A percentile compares a stretch with the other conserved stretches of the same genome.
Evolutionary conservation across 208 protist species (phyloP).

Genomic region (Leishmania lainsoni): DNA sequence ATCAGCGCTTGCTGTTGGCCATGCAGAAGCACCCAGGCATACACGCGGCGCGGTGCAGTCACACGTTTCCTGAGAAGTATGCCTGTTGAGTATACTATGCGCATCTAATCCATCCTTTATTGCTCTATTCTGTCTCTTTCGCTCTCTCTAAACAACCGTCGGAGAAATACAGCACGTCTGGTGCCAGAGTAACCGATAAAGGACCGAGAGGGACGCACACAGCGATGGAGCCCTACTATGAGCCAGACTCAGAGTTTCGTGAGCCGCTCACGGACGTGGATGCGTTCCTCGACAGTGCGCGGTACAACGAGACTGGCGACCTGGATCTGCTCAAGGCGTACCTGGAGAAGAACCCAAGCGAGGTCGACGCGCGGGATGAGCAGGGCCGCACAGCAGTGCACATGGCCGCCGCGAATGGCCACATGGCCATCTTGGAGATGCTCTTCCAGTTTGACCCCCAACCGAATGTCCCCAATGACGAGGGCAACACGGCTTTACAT

Average conservation of each 20-base stretch:
- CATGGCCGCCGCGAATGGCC: conserved; percentile 88
- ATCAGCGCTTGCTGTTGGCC: not conserved
- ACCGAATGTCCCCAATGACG: conserved; percentile 71
- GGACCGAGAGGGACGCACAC: not conserved
- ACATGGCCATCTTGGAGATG: conserved; percentile 72
- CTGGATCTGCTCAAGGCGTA: conserved; percentile 46
- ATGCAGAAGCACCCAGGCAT: not conserved
- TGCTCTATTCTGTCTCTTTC: not conserved
- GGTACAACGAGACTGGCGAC: conserved; percentile 85
- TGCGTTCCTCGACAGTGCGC: conserved; percentile 83
- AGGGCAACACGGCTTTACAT: conserved; percentile 89
- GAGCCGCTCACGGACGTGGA: conserved; percentile 64
- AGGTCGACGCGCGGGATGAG: conserved; percentile 66
- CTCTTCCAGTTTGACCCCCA: conserved; percentile 63
- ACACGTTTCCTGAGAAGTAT: not conserved
- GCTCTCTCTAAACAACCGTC: not conserved
- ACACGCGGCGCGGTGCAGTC: not conserved
- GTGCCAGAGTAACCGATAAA: not conserved
- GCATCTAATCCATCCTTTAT: not conserved
- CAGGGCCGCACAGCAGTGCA: conserved; percentile 85
- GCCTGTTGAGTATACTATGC: not conserved
- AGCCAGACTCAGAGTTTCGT: conserved; percentile 48
- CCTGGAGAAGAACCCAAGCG: conserved; percentile 45
- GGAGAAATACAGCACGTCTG: not conserved
- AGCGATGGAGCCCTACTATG: conserved; percentile 39